These are phyloP conservation scores for Papiliotrema terrestris DNA, from an alignment of 1,284 basidiomycete species.

Conservation along the genomic window DNA sequence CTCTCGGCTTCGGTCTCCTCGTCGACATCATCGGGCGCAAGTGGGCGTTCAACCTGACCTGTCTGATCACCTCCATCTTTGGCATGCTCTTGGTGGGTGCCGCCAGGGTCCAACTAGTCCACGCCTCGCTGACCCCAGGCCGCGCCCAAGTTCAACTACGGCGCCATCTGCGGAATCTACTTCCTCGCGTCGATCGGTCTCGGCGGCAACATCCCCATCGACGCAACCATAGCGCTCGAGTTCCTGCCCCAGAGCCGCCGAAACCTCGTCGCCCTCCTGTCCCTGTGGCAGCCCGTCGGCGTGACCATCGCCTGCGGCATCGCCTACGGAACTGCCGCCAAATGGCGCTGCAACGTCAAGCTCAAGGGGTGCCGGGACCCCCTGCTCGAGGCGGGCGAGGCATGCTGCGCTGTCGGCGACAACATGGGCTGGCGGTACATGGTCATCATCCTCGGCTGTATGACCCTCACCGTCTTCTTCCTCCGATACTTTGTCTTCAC, in stretches of 20 bases:
- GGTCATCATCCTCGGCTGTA: slow-evolving; percentile 56
- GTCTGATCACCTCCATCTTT: slow-evolving; percentile 67
- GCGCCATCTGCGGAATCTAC: slow-evolving; percentile 43
- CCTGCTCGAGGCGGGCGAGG: slow-evolving; percentile 50
- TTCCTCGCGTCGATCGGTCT: slow-evolving; percentile 52
- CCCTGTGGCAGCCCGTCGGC: slow-evolving; percentile 49
- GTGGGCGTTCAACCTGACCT: slow-evolving; percentile 69
- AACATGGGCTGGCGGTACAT: slow-evolving; percentile 61
- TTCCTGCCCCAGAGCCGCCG: slow-evolving; percentile 44
- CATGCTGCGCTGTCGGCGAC: slow-evolving; percentile 49
- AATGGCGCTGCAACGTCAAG: slow-evolving; percentile 25
- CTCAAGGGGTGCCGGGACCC: slow-evolving; percentile 42
- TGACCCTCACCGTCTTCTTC: slow-evolving; percentile 52
- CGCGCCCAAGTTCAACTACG: slow-evolving; percentile 39
- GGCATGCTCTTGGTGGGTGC: slow-evolving; percentile 49
- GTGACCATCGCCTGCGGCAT: slow-evolving; percentile 59
- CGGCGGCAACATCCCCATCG: slow-evolving; percentile 57
- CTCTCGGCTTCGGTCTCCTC: slow-evolving; percentile 27
- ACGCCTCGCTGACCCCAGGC: slow-evolving; percentile 44
- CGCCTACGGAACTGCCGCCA: slow-evolving; percentile 51
- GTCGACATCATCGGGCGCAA: slow-evolving; percentile 49
- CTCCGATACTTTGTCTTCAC: slow-evolving; percentile 69
- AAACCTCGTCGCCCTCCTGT: slow-evolving; percentile 49
- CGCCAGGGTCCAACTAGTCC: neutral
- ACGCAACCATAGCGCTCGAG: slow-evolving; percentile 72